Base-by-base conservation (phyloP, 768 basidiomycete species). In the Tubosaeta brunneosetosa region DNA sequence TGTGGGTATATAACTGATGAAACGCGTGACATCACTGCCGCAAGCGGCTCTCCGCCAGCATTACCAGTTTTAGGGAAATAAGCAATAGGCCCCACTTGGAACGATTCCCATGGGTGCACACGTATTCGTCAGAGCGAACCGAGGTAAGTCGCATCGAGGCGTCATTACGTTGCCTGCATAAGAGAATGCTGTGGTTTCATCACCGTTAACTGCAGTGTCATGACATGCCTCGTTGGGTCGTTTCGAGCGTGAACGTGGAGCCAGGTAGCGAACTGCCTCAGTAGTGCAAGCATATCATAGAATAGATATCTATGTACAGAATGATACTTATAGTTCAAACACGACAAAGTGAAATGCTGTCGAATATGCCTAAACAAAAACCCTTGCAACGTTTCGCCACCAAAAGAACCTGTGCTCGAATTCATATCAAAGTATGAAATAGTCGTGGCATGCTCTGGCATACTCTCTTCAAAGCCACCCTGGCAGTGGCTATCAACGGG, bases 1-100 rank as follows among this genome's bases (percentile, higher is more conserved):
- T 49, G 40, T 53, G 68, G 43, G 29, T 26, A 47, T 22, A 22
- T n/a, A n/a, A n/a, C 3, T 19, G 16, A 14, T 58, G 16, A 38
- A 19, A 25, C 29, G 13, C 13, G 41, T 42, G 44, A 51, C 31
- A 33, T 58, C 11, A 47, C 91, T 81, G 59, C 89, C 90, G 62
- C 91, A 92, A 12, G 91, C 89, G n/a, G 81, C 77, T 51, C 88
- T 76, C 29, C 82, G 11, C 86, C 85, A 14, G 90, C 85, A 62
- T 91, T 88, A 22, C 22, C 22, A 31, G 29, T 31, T 31, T 31
- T 11, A 31, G 29, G 29, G 29, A 31, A 8, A 31, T 8, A 31
- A 31, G 29, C 29, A 29, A 29, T 29, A 9, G 29, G 32, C 32
- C 32, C 32, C 32, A 33, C 32, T 33, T 33, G 32, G 32, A 33